Evolutionary conservation across 495 filamentous ascomycete species (phyloP).

Genomic region (Penicillium crystallinum): DNA sequence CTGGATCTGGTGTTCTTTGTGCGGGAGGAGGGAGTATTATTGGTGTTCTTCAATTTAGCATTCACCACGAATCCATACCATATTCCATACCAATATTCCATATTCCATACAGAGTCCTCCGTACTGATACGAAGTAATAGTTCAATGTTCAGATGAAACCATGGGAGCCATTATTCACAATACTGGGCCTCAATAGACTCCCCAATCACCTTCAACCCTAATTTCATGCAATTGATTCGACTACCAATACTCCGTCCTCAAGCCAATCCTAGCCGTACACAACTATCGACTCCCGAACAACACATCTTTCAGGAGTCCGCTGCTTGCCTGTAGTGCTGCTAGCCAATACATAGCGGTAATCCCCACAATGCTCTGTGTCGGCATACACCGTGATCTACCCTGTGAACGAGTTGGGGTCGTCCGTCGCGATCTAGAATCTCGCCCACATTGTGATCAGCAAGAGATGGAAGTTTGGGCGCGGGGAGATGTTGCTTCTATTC

Average conservation of each 20-base stretch:
- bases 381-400: slow-evolving; percentile 1
- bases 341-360: not conserved
- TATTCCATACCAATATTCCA: not conserved
- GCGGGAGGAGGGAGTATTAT: not conserved
- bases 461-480: not conserved
- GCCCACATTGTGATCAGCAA: not conserved
- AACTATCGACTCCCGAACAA: too few species aligned
- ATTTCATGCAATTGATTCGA: not conserved
- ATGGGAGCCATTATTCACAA: not conserved
- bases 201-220: not conserved
- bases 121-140: too few species aligned
- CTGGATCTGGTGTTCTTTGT: slow-evolving; percentile 1
- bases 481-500: too few species aligned
- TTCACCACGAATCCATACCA: not conserved
- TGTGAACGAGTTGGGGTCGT: not conserved
- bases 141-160: too few species aligned
- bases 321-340: not conserved
- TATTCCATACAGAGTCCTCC: too few species aligned
- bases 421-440: slow-evolving; percentile 1
- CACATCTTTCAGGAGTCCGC: not conserved
- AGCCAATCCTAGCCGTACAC: too few species aligned
- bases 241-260: not conserved
- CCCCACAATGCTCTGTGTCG: not conserved
- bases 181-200: not conserved
- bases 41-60: not conserved